Evolutionary conservation across 2,329 filamentous ascomycete genomes (phyloP).

Genomic region (Triangularia setosa): DNA sequence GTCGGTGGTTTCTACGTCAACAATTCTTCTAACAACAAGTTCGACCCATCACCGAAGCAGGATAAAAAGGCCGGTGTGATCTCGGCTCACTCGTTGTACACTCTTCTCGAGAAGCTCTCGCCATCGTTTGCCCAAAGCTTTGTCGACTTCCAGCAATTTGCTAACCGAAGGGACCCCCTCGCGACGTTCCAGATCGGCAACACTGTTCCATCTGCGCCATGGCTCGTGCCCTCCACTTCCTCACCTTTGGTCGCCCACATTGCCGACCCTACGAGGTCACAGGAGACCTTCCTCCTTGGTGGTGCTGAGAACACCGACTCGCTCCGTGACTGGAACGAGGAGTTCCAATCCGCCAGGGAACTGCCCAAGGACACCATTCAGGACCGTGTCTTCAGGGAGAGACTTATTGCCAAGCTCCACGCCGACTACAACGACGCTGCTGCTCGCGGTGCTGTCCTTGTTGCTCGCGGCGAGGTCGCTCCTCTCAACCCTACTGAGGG

Average conservation of each 20-base stretch:
- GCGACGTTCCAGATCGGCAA: constrained; percentile 96
- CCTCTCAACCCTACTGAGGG: constrained; percentile 92
- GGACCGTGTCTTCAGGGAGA: constrained; percentile 92
- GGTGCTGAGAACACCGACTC: constrained; percentile 94
- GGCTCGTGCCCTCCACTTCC: constrained; percentile 72
- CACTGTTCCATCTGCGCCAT: constrained; percentile 85
- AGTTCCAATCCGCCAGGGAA: constrained; percentile 95
- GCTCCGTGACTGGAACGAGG: constrained; percentile 96
- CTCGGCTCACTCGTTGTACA: constrained; percentile 80
- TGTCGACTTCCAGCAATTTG: constrained; percentile 74
- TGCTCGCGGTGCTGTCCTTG: constrained; percentile 83
- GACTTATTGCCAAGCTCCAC: constrained; percentile 90
- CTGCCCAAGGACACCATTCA: constrained; percentile 90
- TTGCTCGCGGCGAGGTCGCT: constrained; percentile 87
- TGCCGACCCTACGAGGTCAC: constrained; percentile 80
- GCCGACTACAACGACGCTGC: constrained; percentile 97
- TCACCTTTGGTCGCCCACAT: constrained; percentile 67
- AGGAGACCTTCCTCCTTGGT: constrained; percentile 86
- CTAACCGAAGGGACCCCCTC: constrained; percentile 79
- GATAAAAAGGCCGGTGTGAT: constrained; percentile 66
- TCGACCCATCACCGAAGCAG: constrained; percentile 79
- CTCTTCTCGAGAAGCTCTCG: constrained; percentile 73
- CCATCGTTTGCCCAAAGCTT: constrained; percentile 78
- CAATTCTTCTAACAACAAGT: constrained; percentile 91
- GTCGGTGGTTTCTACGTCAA: constrained; percentile 96